These are phyloP conservation scores for Pezicula neosporulosa DNA, from an alignment of 2,329 filamentous ascomycete species.

Conservation along the genomic window DNA sequence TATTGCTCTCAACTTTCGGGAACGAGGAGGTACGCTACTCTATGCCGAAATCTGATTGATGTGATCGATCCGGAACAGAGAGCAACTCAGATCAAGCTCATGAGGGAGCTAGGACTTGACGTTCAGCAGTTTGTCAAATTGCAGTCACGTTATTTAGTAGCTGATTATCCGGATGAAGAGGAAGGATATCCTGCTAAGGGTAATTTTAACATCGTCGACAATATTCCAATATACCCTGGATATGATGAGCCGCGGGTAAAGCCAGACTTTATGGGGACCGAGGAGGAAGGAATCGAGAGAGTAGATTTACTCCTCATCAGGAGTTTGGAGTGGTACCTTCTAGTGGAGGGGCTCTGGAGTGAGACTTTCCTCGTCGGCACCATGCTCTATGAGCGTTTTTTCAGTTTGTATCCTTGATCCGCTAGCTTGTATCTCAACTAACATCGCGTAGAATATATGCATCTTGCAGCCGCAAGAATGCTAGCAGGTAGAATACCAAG, in stretches of 20 bases:
- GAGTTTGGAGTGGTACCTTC: conserved; percentile 79
- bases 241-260: conserved; percentile 62
- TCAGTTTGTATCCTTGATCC: conserved; percentile 59
- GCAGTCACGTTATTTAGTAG: conserved; percentile 55
- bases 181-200: conserved; percentile 37
- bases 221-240: conserved; percentile 31
- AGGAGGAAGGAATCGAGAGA: conserved; percentile 55
- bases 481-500: conserved; percentile 48
- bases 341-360: conserved; percentile 69
- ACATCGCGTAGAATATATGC: conserved; percentile 31
- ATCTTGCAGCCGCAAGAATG: conserved; percentile 50
- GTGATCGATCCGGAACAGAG: conserved; percentile 65
- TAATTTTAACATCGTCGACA: conserved; percentile 47
- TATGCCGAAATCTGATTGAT: conserved; percentile 75
- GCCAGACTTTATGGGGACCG: conserved; percentile 66
- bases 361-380: conserved; percentile 66
- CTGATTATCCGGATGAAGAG: conserved; percentile 41
- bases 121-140: conserved; percentile 68
- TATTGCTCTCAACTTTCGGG: conserved; percentile 78
- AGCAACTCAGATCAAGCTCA: conserved; percentile 65
- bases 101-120: conserved; percentile 72
- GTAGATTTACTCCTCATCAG: conserved; percentile 72
- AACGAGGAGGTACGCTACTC: conserved; percentile 62
- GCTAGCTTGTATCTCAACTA: not conserved
- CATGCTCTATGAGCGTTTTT: conserved; percentile 76